Base-by-base conservation (phyloP, 2,329 filamentous ascomycete species). In the Parascedosporium putredinis region DNA sequence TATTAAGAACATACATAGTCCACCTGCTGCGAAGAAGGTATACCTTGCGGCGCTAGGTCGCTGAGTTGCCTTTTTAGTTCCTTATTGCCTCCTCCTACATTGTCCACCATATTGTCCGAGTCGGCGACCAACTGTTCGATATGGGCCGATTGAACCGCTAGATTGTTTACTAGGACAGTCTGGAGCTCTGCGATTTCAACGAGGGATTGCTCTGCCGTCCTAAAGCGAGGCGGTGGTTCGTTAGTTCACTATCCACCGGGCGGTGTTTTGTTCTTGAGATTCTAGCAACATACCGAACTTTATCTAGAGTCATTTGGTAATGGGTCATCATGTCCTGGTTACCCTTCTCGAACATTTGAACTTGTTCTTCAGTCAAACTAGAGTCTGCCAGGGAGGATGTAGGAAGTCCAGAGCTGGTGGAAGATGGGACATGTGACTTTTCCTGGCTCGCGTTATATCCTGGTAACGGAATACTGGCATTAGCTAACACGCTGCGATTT, bases 141-240 rank as follows among this genome's bases (percentile, higher is more conserved):
- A 58, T 93, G 84, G 51, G 88, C 88, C 50, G 87, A 85, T 62
- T 98, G 93, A 12, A 84, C 83, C 34, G 83, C 78, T 20, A 98
- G 76, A 61, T 96, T 95, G 58, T 80, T 81, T 36, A 93, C 88
- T 10, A 98, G 82, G 49, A 91, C 83, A 50, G 86, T 88, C 64
- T 98, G 93, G 47, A 98, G 73, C 62, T 95, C 89, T 6, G 88
- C 86, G 55, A 98, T 96, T 64, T 98, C 93, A 3, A 95, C 67
- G 5, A 98, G 76, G 1, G 89, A 95, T 63, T 86, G 88, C 64
- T 98, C 89, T 0, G 89, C 89, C 23, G 84, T 86, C 60, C 88
- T 95, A 60, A 52, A 29, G 24, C 24, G n/a, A 12, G 20, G 5
- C n/a, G n/a, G 16, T 16, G 20, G n/a, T 10, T 22, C n/a, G 53